Conservation (phyloP, 1,284 basidiomycete genomes). For the Marasmius sp. region DNA sequence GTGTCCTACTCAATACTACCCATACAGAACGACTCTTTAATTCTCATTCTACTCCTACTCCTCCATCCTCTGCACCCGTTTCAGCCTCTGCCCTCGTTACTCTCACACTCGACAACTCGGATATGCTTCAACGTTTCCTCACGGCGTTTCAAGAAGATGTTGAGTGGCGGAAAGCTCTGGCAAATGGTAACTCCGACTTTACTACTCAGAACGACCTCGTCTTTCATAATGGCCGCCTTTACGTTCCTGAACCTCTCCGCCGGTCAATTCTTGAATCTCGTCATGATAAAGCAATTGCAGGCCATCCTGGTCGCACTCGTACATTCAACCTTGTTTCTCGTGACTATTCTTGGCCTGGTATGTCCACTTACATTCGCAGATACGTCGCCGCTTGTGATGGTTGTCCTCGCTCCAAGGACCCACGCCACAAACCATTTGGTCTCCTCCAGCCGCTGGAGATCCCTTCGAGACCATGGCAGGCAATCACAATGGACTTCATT, state of each 20-base stretch:
- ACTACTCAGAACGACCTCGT: slow-evolving; percentile 17
- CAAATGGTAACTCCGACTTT: slow-evolving; percentile 26
- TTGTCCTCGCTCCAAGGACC: slow-evolving; percentile 24
- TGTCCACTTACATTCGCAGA: slow-evolving; percentile 20
- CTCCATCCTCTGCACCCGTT: too few species aligned
- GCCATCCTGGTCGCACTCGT: slow-evolving; percentile 27
- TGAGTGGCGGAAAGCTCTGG: slow-evolving; percentile 29
- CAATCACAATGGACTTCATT: slow-evolving; percentile 40
- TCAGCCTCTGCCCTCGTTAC: slow-evolving; percentile 23
- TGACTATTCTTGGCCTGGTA: slow-evolving; percentile 31
- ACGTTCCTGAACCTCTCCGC: slow-evolving; percentile 18
- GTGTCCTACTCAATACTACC: slow-evolving; percentile 22
- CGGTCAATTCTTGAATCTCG: slow-evolving; percentile 17
- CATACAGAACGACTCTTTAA: slow-evolving; percentile 22
- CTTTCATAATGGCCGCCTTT: background rate
- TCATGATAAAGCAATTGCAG: slow-evolving; percentile 27
- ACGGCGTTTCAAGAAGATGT: slow-evolving; percentile 21
- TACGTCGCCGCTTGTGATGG: slow-evolving; percentile 24
- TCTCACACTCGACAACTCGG: slow-evolving; percentile 28
- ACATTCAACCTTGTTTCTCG: slow-evolving; percentile 21
- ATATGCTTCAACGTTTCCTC: slow-evolving; percentile 28
- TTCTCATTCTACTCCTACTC: too few species aligned
- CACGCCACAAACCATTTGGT: slow-evolving; percentile 21
- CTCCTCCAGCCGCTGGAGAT: slow-evolving; percentile 23
- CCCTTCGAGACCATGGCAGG: slow-evolving; percentile 30